Percentiles rank a stretch among this genome's conserved stretches.
Evolutionary conservation across 2,329 filamentous ascomycete genomes (phyloP).

Genomic region (Monilinia laxa): DNA sequence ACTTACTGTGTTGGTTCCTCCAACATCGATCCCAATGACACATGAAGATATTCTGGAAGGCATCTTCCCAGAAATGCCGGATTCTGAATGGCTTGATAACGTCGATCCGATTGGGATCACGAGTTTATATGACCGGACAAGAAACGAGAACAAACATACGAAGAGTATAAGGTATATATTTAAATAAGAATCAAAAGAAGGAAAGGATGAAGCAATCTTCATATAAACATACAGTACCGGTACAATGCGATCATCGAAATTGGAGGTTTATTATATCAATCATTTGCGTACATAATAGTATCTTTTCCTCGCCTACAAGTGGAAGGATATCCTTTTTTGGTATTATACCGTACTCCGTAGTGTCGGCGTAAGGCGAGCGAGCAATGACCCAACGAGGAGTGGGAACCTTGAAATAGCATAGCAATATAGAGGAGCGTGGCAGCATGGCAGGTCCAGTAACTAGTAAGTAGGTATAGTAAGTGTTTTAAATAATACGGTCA

Average conservation of each 20-base stretch:
- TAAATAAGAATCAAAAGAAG: background rate
- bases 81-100: background rate
- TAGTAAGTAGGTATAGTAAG: too few relatives aligned
- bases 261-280: constrained; percentile 8
- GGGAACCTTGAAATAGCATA: background rate
- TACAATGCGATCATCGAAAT: background rate
- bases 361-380: constrained; percentile 15
- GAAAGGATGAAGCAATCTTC: background rate
- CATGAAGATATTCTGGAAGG: constrained; percentile 32
- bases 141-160: background rate
- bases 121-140: background rate
- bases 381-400: constrained; percentile 9
- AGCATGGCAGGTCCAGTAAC: background rate
- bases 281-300: constrained; percentile 14
- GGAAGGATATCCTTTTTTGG: constrained; percentile 17
- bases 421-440: background rate
- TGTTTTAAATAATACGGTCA: too few relatives aligned
- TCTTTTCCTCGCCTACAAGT: constrained; percentile 12
- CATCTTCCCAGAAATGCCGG: constrained; percentile 22
- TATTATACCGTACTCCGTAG: background rate
- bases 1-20: constrained; percentile 54
- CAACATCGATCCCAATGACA: constrained; percentile 51
- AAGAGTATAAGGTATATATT: background rate
- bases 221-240: background rate
- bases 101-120: background rate